Percentiles rank a stretch among this genome's conserved stretches.
phyloP scores from a whole-genome alignment of 139 green algal genomes.

The Tetratostichococcus sp. region DNA sequence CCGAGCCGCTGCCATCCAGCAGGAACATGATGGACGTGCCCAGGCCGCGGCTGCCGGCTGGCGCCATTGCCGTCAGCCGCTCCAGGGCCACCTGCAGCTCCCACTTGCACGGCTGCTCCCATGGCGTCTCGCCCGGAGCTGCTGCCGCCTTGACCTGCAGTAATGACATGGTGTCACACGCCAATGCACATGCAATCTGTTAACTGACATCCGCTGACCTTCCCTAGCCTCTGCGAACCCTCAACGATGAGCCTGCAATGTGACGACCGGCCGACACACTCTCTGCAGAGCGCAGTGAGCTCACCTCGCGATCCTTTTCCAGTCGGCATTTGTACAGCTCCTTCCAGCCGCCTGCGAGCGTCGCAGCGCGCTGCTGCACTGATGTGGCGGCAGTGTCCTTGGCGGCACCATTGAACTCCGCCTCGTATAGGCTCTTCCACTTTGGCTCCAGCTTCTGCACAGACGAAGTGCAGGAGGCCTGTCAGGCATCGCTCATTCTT shows the following conservation, averaged over 20 bases:
- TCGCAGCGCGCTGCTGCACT: neutral
- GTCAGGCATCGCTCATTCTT: no score
- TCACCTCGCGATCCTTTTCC: neutral
- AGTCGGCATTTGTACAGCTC: conserved; percentile 9
- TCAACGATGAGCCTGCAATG: no score
- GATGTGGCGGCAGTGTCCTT: neutral
- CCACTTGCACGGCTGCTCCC: conserved; percentile 2
- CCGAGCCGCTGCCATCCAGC: conserved; percentile 19
- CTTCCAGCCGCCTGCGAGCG: conserved; percentile 7
- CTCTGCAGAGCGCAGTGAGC: no score
- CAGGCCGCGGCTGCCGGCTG: no score
- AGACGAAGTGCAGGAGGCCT: no score
- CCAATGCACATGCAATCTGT: no score
- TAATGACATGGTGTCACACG: no score
- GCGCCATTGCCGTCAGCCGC: neutral
- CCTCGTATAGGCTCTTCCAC: neutral
- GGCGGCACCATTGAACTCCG: neutral
- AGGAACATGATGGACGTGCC: conserved; percentile 7
- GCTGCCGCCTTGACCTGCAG: neutral
- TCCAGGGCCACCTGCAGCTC: conserved; percentile 8
- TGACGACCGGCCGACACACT: no score
- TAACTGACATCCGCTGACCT: no score
- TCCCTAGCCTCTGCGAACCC: no score
- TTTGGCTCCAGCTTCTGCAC: neutral
- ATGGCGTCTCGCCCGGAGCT: neutral